A percentile compares a stretch with the other conserved stretches of the same genome.
Conservation (phyloP, 768 basidiomycete genomes). For the Agaricus subrufescens region DNA sequence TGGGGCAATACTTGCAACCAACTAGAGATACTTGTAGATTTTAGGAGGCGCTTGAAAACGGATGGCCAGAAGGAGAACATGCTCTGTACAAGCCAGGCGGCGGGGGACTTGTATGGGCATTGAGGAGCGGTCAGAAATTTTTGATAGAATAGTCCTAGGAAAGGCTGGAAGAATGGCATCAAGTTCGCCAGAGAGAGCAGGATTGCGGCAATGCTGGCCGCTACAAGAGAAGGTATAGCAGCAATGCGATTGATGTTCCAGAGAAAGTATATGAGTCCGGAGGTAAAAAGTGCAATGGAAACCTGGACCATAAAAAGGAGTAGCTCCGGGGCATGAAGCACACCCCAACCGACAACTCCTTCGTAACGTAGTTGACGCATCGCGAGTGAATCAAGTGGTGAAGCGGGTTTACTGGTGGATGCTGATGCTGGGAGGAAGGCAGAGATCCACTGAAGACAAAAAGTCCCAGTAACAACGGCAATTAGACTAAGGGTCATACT, state of each 20-base stretch:
- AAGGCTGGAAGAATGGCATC: conserved; percentile 3
- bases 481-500: conserved; percentile 2
- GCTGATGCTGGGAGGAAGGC: not conserved
- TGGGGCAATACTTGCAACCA: not conserved
- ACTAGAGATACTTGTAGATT: not conserved
- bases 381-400: not conserved
- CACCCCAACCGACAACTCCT: conserved; percentile 2
- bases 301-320: conserved; percentile 3
- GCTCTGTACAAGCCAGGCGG: conserved; percentile 3
- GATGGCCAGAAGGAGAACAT: not conserved
- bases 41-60: not conserved
- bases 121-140: not conserved
- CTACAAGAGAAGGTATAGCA: conserved; percentile 1
- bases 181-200: not conserved
- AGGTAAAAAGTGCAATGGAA: conserved; percentile 2
- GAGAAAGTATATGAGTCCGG: conserved; percentile 4
- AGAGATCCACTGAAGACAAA: conserved; percentile 6
- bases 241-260: not conserved
- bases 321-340: not conserved
- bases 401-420: not conserved
- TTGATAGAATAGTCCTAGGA: not conserved
- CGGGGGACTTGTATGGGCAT: conserved; percentile 7
- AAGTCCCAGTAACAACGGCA: not conserved
- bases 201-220: not conserved
- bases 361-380: conserved; percentile 7